A percentile compares a stretch with the other conserved stretches of the same genome.
These are phyloP conservation scores for Aphanomyces cochlioides DNA, from an alignment of 352 stramenopile species.

Conservation along the genomic window DNA sequence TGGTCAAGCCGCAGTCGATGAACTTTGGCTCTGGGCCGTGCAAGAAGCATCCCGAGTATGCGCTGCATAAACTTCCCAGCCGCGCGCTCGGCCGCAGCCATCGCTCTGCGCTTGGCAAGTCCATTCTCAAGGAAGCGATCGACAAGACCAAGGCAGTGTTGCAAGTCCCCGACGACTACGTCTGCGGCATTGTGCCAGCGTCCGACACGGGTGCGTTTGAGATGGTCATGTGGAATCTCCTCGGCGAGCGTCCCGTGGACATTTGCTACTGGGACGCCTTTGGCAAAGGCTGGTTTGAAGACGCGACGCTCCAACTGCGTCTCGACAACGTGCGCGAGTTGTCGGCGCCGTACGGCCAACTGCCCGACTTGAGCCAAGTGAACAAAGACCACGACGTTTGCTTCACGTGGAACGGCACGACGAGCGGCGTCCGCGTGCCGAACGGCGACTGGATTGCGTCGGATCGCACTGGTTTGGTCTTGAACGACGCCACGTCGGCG, in stretches of 20 bases:
- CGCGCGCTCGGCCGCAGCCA: constrained; percentile 93
- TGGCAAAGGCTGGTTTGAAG: constrained; percentile 95
- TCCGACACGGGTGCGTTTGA: constrained; percentile 99
- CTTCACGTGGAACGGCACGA: constrained; percentile 99
- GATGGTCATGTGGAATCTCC: constrained; percentile 99
- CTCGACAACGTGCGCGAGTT: constrained; percentile 93
- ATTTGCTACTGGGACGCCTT: constrained; percentile 97
- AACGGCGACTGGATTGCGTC: constrained; percentile 95
- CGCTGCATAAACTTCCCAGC: constrained; percentile 81
- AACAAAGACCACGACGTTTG: constrained; percentile 96
- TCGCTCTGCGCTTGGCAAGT: constrained; percentile 96
- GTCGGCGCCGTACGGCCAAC: constrained; percentile 93
- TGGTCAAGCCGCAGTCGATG: constrained; percentile 69
- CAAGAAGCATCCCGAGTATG: constrained; percentile 98
- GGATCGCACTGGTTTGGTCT: constrained; percentile 92
- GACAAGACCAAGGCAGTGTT: constrained; percentile 93
- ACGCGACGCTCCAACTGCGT: constrained; percentile 93
- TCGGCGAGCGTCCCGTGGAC: constrained; percentile 91
- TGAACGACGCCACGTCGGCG: constrained; percentile 98
- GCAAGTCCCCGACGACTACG: constrained; percentile 93
- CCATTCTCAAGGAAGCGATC: constrained; percentile 93
- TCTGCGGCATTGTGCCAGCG: constrained; percentile 95
- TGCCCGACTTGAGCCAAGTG: constrained; percentile 92
- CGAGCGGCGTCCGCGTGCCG: constrained; percentile 94
- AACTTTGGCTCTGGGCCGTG: constrained; percentile 98